A percentile compares a stretch with the other conserved stretches of the same genome.
Evolutionary conservation across 805 yeast species (phyloP).

Genomic region (Lipomyces spencermartinsiae): DNA sequence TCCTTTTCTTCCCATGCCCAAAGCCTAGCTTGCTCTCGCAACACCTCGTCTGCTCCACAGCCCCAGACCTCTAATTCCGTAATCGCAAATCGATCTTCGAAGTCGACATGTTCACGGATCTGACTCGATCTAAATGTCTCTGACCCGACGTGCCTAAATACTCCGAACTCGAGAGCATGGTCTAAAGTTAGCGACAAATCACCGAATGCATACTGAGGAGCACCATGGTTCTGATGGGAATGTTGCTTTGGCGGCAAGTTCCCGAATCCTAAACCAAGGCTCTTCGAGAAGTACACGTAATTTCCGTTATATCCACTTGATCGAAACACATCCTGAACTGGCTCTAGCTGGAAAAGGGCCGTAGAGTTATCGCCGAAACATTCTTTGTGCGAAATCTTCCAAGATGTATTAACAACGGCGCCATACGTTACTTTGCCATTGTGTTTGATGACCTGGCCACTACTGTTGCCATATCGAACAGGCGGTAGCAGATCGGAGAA

Average conservation of each 20-base stretch:
- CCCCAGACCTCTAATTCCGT: constrained; percentile 92
- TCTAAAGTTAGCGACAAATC: constrained; percentile 82
- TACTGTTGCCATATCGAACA: constrained; percentile 24
- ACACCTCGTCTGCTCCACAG: constrained; percentile 77
- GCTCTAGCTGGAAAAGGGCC: constrained; percentile 69
- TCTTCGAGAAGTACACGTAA: constrained; percentile 69
- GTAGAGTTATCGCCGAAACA: constrained; percentile 70
- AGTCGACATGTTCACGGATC: constrained; percentile 48
- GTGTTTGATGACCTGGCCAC: constrained; percentile 35
- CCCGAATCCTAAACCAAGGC: constrained; percentile 88
- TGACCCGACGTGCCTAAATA: constrained; percentile 69
- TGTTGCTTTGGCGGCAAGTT: constrained; percentile 59
- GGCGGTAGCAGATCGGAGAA: constrained; percentile 43
- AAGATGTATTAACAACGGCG: constrained; percentile 69
- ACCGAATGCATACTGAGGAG: constrained; percentile 57
- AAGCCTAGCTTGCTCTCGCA: constrained; percentile 73
- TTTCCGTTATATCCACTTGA: constrained; percentile 48
- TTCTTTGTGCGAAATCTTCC: constrained; percentile 75
- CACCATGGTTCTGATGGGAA: constrained; percentile 46
- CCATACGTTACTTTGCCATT: constrained; percentile 62
- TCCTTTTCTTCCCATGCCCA: constrained; percentile 95
- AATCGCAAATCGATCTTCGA: constrained; percentile 73
- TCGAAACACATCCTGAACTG: constrained; percentile 64
- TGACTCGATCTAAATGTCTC: constrained; percentile 50
- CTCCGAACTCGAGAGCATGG: constrained; percentile 76